phyloP scores from a whole-genome alignment of 176 grass and related monocot species.

The Phoenix roebelenii region DNA sequence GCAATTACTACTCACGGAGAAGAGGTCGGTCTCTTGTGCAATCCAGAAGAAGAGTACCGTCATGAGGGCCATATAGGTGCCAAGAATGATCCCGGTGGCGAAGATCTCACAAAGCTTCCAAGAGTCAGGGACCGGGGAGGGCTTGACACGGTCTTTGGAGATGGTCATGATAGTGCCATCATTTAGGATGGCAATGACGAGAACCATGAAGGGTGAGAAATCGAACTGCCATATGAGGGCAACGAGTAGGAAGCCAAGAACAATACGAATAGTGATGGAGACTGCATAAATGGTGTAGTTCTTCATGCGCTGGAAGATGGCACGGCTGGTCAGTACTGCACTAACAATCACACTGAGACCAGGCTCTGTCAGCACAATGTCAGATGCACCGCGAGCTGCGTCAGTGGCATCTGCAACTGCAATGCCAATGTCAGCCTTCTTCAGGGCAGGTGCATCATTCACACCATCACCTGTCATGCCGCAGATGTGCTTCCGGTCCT shows the following conservation, averaged over 20 bases:
- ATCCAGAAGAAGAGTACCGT: slow-evolving; percentile 71
- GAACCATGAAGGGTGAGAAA: slow-evolving; percentile 86
- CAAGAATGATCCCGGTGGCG: slow-evolving; percentile 72
- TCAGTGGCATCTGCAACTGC: slow-evolving; percentile 77
- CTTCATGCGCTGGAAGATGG: slow-evolving; percentile 92
- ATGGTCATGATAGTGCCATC: slow-evolving; percentile 98
- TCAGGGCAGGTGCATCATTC: slow-evolving; percentile 84
- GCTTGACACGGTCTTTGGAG: slow-evolving; percentile 81
- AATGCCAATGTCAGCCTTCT: slow-evolving; percentile 91
- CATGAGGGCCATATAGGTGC: slow-evolving; percentile 72
- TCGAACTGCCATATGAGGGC: slow-evolving; percentile 77
- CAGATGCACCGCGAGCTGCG: slow-evolving; percentile 57
- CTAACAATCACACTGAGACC: slow-evolving; percentile 77
- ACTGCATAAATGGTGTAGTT: slow-evolving; percentile 97
- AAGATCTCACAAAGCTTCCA: slow-evolving; percentile 85
- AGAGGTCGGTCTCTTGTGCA: slow-evolving; percentile 40
- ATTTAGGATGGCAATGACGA: slow-evolving; percentile 87
- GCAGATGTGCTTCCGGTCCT: slow-evolving; percentile 70
- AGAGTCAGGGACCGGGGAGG: slow-evolving; percentile 45
- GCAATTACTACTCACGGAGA: slow-evolving; percentile 32
- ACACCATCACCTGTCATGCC: slow-evolving; percentile 91
- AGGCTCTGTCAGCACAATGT: slow-evolving; percentile 83
- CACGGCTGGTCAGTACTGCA: slow-evolving; percentile 61
- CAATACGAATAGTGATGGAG: slow-evolving; percentile 81
- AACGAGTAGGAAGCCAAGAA: slow-evolving; percentile 72